Conservation (phyloP, 2,329 filamentous ascomycete species). For the Alternaria infectoria region DNA sequence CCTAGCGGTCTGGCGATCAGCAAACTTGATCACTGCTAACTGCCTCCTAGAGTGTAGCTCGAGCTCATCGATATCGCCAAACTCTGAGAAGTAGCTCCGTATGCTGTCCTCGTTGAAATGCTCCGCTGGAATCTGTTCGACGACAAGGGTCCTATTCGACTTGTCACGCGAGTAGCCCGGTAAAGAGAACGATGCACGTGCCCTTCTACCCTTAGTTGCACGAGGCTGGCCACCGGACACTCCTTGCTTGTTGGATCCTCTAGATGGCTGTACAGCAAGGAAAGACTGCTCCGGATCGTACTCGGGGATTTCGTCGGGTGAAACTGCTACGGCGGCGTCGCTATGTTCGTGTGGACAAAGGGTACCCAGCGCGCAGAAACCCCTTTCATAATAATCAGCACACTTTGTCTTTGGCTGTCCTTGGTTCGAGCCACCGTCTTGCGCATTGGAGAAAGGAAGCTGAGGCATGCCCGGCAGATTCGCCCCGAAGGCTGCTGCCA, state of each 20-base stretch:
- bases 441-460: conserved; percentile 43
- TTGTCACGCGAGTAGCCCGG: conserved; percentile 68
- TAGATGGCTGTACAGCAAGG: conserved; percentile 32
- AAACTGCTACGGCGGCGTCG: conserved; percentile 33
- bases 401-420: conserved; percentile 59
- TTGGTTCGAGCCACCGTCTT: conserved; percentile 24
- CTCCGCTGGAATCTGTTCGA: conserved; percentile 79
- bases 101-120: conserved; percentile 70
- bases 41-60: conserved; percentile 70
- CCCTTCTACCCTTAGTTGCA: conserved; percentile 27
- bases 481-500: conserved; percentile 59
- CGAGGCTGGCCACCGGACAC: conserved; percentile 26
- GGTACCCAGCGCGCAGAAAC: conserved; percentile 71
- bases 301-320: conserved; percentile 47
- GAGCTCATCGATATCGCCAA: conserved; percentile 70
- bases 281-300: conserved; percentile 66
- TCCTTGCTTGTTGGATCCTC: not conserved
- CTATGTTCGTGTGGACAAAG: conserved; percentile 75
- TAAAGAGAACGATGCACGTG: conserved; percentile 65
- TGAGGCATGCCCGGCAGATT: conserved; percentile 49
- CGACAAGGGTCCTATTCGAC: conserved; percentile 71
- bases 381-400: conserved; percentile 74
- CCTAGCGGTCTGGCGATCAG: conserved; percentile 69
- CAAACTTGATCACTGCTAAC: conserved; percentile 73
- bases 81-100: conserved; percentile 72